phyloP scores from a whole-genome alignment of 805 yeast species.

The Phaffomyces antillensis region DNA sequence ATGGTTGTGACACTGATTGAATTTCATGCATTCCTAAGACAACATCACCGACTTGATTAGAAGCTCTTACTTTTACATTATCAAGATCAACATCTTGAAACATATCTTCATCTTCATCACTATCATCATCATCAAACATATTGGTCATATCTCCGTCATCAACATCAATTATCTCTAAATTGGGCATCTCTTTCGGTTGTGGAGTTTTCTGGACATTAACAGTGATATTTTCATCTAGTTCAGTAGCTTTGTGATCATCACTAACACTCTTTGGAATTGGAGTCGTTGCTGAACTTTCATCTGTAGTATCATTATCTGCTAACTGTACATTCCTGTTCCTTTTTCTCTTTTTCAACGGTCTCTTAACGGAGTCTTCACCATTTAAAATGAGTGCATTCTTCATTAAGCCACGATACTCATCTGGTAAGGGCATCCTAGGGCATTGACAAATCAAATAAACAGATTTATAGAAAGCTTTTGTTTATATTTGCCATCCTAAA shows the following conservation, averaged over 20 bases:
- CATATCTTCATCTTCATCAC: slow-evolving; percentile 17
- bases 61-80: slow-evolving; percentile 15
- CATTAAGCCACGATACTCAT: slow-evolving; percentile 17
- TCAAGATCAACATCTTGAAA: slow-evolving; percentile 23
- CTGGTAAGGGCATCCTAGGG: slow-evolving; percentile 10
- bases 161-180: slow-evolving; percentile 6
- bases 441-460: not conserved
- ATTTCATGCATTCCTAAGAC: slow-evolving; percentile 10
- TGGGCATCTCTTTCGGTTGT: slow-evolving; percentile 1
- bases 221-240: not conserved
- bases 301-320: not conserved
- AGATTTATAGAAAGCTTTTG: not conserved
- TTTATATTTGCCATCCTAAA: not conserved
- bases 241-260: not conserved
- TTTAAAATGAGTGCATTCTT: slow-evolving; percentile 12
- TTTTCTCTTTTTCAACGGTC: slow-evolving; percentile 22
- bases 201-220: not conserved
- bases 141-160: not conserved
- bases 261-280: not conserved
- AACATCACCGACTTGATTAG: slow-evolving; percentile 12
- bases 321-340: slow-evolving; percentile 6
- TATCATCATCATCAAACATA: slow-evolving; percentile 26
- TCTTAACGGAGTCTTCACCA: not conserved
- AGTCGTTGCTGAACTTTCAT: not conserved
- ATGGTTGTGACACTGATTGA: slow-evolving; percentile 16